phyloP scores from a whole-genome alignment of 352 stramenopile species.

The Globisporangium lucens region DNA sequence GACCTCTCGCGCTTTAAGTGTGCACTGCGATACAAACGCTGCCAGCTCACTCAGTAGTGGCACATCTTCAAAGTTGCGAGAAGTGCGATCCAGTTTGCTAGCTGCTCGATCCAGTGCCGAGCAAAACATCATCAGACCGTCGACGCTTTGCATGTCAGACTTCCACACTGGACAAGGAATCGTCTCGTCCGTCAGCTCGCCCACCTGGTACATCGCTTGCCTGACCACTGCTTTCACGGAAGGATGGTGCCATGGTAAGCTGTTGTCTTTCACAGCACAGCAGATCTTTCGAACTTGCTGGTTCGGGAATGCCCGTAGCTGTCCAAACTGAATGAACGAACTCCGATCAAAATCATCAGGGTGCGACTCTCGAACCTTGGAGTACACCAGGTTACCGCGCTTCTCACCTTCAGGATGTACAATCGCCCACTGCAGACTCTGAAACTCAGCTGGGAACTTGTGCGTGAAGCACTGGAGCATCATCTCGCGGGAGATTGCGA shows the following conservation, averaged over 20 bases:
- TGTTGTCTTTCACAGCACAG: slow-evolving; percentile 34
- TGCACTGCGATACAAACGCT: not conserved
- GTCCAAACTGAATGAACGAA: slow-evolving; percentile 32
- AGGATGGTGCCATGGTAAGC: slow-evolving; percentile 37
- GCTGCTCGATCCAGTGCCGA: slow-evolving; percentile 8
- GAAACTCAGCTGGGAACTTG: slow-evolving; percentile 19
- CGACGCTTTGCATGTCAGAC: slow-evolving; percentile 27
- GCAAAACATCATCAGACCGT: slow-evolving; percentile 16
- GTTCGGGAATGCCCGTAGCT: slow-evolving; percentile 42
- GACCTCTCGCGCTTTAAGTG: not conserved
- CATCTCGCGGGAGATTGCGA: slow-evolving; percentile 20
- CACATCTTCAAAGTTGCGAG: slow-evolving; percentile 8
- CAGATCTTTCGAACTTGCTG: slow-evolving; percentile 51
- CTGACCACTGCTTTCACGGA: slow-evolving; percentile 35
- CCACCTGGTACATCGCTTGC: slow-evolving; percentile 49
- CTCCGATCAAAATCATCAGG: slow-evolving; percentile 22
- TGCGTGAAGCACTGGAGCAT: slow-evolving; percentile 36
- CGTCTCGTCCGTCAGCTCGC: slow-evolving; percentile 29
- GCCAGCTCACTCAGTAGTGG: slow-evolving; percentile 3
- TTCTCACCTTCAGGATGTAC: slow-evolving; percentile 29
- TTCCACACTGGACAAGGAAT: slow-evolving; percentile 35
- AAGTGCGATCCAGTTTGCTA: not conserved
- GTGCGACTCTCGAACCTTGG: slow-evolving; percentile 22
- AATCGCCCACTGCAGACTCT: slow-evolving; percentile 41
- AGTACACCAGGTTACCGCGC: slow-evolving; percentile 48